Evolutionary conservation across 2,329 filamentous ascomycete genomes (phyloP).

Genomic region (Cordyceps militaris): DNA sequence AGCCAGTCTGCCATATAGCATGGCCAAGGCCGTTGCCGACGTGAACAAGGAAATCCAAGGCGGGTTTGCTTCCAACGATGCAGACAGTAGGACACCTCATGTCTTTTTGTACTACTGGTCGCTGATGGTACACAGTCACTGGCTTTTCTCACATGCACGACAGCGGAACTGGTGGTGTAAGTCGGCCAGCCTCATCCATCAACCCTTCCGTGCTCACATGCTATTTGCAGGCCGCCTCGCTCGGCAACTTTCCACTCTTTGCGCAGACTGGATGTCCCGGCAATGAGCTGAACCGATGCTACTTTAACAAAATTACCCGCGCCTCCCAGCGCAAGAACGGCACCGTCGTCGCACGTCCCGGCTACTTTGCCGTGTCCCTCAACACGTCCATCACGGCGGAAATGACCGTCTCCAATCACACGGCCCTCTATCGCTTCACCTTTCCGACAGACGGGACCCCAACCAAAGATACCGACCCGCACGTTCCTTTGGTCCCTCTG

Average conservation of each 20-base stretch:
- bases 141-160: conserved; percentile 27
- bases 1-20: conserved; percentile 23
- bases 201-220: neutral
- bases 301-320: conserved; percentile 42
- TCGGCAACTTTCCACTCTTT: conserved; percentile 48
- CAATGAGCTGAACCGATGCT: conserved; percentile 41
- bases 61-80: conserved; percentile 22
- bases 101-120: neutral
- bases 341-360: conserved; percentile 49
- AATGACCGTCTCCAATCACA: conserved; percentile 54
- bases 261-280: conserved; percentile 39
- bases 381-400: conserved; percentile 52
- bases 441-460: conserved; percentile 35
- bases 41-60: conserved; percentile 21
- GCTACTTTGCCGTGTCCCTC: conserved; percentile 53
- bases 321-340: conserved; percentile 41
- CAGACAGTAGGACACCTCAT: conserved; percentile 15
- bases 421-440: conserved; percentile 54
- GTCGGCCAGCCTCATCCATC: conserved; percentile 11
- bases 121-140: conserved; percentile 19
- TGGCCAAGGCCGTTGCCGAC: conserved; percentile 25
- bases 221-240: conserved; percentile 29
- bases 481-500: conserved; percentile 34
- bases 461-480: conserved; percentile 13
- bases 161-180: conserved; percentile 25